Base-by-base conservation (phyloP, 129 eudicot species). In the Artemisia argyi region DNA sequence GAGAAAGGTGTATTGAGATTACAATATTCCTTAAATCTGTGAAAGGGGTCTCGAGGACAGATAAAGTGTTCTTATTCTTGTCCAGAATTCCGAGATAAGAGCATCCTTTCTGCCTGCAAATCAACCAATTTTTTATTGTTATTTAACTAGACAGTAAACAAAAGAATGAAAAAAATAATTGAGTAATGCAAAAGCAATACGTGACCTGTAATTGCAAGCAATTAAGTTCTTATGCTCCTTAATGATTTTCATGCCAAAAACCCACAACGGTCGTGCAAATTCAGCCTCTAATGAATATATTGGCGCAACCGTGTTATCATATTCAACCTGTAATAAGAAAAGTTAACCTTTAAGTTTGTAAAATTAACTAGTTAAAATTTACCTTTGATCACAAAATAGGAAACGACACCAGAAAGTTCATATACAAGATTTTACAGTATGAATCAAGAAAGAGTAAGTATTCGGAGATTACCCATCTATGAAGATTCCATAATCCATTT, bases 381-480 rank as follows among this genome's bases (percentile, higher is more conserved):
- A 35, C 28, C 65, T 60, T 63, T 52, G 53, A 61, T 39, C 47
- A 16, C 51, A 63, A 35, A 64, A 54, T 46, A 52, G 26, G 44
- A 47, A 44, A 50, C 32, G 65, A 77, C 46, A 20, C 13, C 24
- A 42, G 44, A 46, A 57, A 39, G 56, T 57, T 57, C 55, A 44
- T 44, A 58, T 35, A 71, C 39, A 15, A 42, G 13, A 53, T 32
- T 35, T 13, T 39, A 39, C 10, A 39, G 46, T 39, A 39, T 39
- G 50, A n/a, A n/a, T n/a, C n/a, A n/a, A n/a, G n/a, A n/a, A n/a
- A n/a, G n/a, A n/a, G n/a, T n/a, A n/a, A n/a, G n/a, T n/a, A n/a
- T n/a, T n/a, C n/a, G n/a, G n/a, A 62, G 65, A 51, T 72, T 88
- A 94, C 99, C 99, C 99, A 94, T 88, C 74, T 94, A 76, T 94